These are phyloP conservation scores for Alnus rubra DNA, from an alignment of 306 rosid species.

Conservation along the genomic window DNA sequence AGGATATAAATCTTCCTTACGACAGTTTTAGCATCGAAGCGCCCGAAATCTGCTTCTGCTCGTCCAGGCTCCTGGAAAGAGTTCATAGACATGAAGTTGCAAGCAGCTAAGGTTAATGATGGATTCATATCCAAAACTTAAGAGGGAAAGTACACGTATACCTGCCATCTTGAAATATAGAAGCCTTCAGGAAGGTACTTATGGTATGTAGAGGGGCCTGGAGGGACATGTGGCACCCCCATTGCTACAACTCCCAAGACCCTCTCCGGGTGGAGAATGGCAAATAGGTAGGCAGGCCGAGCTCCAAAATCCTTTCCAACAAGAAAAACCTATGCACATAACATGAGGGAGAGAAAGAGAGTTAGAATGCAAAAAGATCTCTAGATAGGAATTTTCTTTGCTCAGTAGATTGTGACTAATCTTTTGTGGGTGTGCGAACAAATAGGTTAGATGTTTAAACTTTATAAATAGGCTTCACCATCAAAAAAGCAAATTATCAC, in stretches of 20 bases:
- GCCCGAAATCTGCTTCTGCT: constrained; percentile 86
- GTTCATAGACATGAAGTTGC: constrained; percentile 15
- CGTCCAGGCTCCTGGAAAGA: constrained; percentile 65
- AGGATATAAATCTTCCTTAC: constrained; percentile 68
- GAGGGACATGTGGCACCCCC: constrained; percentile 63
- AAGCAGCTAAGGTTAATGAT: not conserved
- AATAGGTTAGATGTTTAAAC: too few relatives aligned
- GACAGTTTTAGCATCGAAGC: constrained; percentile 68
- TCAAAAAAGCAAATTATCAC: too few relatives aligned
- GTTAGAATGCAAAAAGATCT: not conserved
- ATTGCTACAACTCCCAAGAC: constrained; percentile 68
- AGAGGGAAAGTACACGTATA: constrained; percentile 9
- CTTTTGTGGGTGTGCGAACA: too few relatives aligned
- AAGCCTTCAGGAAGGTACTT: constrained; percentile 67
- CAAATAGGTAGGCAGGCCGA: constrained; percentile 49
- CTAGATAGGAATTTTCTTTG: not conserved
- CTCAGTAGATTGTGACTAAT: not conserved
- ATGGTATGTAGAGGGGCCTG: constrained; percentile 24
- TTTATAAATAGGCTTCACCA: too few relatives aligned
- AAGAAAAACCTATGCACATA: constrained; percentile 48
- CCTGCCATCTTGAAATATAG: constrained; percentile 76
- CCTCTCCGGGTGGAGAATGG: constrained; percentile 64
- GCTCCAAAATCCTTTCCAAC: constrained; percentile 81
- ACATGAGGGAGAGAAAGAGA: not conserved
- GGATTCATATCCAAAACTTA: not conserved